These are phyloP conservation scores for Fusarium oligoseptatum DNA, from an alignment of 2,329 filamentous ascomycete genomes.

Conservation along the genomic window DNA sequence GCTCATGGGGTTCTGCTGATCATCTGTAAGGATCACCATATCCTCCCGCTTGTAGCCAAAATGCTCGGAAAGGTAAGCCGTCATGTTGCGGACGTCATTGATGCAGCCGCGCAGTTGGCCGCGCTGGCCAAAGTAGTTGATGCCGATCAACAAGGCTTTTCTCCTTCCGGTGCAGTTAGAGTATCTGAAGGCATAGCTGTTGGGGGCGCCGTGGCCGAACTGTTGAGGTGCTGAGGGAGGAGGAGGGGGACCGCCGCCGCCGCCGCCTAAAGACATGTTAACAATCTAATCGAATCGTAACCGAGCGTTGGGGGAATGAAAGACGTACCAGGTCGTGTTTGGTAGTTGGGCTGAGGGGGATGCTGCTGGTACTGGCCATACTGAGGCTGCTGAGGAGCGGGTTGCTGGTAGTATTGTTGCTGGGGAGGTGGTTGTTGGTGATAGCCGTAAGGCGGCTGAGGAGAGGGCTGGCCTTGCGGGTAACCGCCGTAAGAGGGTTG, in stretches of 20 bases:
- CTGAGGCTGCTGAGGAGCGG: conserved; percentile 53
- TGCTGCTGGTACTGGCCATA: conserved; percentile 47
- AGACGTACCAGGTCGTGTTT: conserved; percentile 61
- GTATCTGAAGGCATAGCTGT: conserved; percentile 88
- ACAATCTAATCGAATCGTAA: conserved; percentile 8
- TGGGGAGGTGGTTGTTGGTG: conserved; percentile 57
- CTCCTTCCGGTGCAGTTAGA: conserved; percentile 89
- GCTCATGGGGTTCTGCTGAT: conserved; percentile 97
- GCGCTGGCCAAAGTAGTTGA: conserved; percentile 95
- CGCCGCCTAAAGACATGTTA: conserved; percentile 50
- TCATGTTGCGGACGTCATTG: conserved; percentile 99
- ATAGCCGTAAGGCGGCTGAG: conserved; percentile 63
- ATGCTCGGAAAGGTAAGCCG: conserved; percentile 85
- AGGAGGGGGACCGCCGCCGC: conserved; percentile 64
- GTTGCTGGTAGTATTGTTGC: conserved; percentile 56
- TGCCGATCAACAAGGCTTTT: conserved; percentile 92
- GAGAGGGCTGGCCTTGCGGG: conserved; percentile 59
- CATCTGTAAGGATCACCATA: conserved; percentile 96
- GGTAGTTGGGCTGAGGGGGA: conserved; percentile 60
- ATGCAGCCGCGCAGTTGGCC: conserved; percentile 94
- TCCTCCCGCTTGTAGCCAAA: conserved; percentile 95
- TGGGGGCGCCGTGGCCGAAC: conserved; percentile 85
- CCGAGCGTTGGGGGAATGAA: neutral
- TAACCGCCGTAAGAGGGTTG: conserved; percentile 64
- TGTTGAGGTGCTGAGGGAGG: conserved; percentile 76